Percentiles rank a stretch among this genome's conserved stretches.
These are phyloP conservation scores for Voacanga thouarsii DNA, from an alignment of 257 asterid species.

Conservation along the genomic window DNA sequence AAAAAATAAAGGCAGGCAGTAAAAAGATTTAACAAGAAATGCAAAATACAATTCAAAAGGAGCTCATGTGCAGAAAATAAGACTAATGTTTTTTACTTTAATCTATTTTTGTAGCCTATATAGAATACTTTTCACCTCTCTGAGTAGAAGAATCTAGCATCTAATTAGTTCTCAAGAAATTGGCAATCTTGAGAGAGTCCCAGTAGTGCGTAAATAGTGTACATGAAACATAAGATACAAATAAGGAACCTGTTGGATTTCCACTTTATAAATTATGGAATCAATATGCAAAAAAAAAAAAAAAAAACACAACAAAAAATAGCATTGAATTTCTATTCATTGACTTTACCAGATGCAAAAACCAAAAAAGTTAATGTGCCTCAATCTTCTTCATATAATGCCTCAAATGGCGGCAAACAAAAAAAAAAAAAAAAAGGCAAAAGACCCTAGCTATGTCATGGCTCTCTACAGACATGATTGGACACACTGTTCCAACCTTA, in stretches of 20 bases:
- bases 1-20: not conserved
- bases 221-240: too few species aligned
- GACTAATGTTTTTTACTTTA: not conserved
- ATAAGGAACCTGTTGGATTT: too few species aligned
- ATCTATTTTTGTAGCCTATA: not conserved
- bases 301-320: constrained; percentile 12
- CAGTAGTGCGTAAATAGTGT: too few species aligned
- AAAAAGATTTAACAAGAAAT: not conserved
- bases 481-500: constrained; percentile 80
- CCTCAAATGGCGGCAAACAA: constrained; percentile 79
- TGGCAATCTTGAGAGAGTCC: too few species aligned
- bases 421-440: constrained; percentile 79
- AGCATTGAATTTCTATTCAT: not conserved
- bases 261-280: not conserved
- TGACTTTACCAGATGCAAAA: constrained; percentile 9
- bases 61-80: not conserved
- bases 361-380: constrained; percentile 40
- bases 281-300: constrained; percentile 7
- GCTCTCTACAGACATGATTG: constrained; percentile 63
- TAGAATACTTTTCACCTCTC: not conserved
- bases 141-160: too few species aligned
- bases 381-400: constrained; percentile 72
- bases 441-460: constrained; percentile 69
- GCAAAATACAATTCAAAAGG: too few species aligned
- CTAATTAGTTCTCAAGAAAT: too few species aligned